These are phyloP conservation scores for Funneliformis geosporum DNA, from an alignment of 192 early-diverging fungal genomes.

Conservation along the genomic window DNA sequence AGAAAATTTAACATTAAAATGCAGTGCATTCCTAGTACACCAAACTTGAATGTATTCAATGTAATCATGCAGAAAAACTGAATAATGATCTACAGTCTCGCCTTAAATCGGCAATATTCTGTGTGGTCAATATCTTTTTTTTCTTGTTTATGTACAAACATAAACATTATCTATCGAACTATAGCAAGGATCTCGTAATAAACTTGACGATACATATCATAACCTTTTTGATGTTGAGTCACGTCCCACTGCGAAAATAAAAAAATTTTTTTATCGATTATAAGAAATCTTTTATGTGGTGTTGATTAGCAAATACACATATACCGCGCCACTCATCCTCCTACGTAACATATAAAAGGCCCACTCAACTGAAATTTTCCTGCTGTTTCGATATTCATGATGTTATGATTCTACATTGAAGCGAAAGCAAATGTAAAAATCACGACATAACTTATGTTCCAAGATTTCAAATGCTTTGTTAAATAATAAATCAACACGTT, in stretches of 20 bases:
- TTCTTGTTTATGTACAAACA: conserved; percentile 6
- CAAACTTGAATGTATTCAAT: not conserved
- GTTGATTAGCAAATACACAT: not conserved
- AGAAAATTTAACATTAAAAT: not conserved
- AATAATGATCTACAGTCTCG: not conserved
- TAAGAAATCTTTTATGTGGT: conserved; percentile 12
- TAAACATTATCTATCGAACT: not conserved
- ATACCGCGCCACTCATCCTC: not conserved
- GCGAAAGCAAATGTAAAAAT: not conserved
- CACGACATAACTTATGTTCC: not conserved
- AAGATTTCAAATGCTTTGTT: not conserved
- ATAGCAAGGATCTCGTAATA: not conserved
- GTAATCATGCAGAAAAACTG: not conserved
- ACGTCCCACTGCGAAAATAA: conserved; percentile 8
- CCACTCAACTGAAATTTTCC: not conserved
- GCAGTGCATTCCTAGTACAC: not conserved
- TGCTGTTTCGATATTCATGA: not conserved
- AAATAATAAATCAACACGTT: conserved; percentile 3
- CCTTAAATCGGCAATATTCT: conserved; percentile 3
- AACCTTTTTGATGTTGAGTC: conserved; percentile 3
- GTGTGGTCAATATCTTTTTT: conserved; percentile 22
- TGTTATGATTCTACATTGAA: not conserved
- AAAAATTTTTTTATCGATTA: not conserved
- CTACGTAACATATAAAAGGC: conserved; percentile 14
- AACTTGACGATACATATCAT: not conserved